Evolutionary conservation across 352 stramenopile species (phyloP), one percentile per base, ranked within the genome.

Genomic region (Thalassiosira exigua): DNA sequence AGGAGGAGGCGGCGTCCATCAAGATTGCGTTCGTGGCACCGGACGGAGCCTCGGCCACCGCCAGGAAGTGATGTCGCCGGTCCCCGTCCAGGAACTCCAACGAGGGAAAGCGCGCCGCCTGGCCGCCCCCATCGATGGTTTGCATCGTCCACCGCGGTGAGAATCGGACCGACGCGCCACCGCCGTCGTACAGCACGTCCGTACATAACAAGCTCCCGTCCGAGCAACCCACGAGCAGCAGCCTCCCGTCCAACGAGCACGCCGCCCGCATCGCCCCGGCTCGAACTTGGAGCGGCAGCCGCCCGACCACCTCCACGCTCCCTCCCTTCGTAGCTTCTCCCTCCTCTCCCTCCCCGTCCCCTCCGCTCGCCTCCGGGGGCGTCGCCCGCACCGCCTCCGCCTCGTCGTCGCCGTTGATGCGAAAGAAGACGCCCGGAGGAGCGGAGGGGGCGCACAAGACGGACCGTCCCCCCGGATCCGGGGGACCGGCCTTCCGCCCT

Each of bases 141-240:
- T 12, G 39, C 12, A 87, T 59, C 33, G 46, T 71, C 84, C 86
- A 90, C 56, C 86, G 78, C 11, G 66, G 48, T 24, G 36, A 41
- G n/a, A 90, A 75, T 60, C 54, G 65, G 24, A 81, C 42, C 1
- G 29, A 39, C 24, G 62, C 2, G 27, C 50, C 14, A 50, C 33
- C 41, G 7, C 22, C 24, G 7, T 32, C 26, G 4, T 39, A 33
- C 11, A 78, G 76, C 4, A 81, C 79, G 69, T 91, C 64, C 36
- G 78, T 81, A 68, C 81, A 92, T 24, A 69, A 17, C 26, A 92
- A 60, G 1, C 71, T 84, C n/a, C 85, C 85, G 52, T 90, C 77
- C 7, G 71, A 77, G 51, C 33, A 84, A 12, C 65, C 77, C 46
- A 89, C 69, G 0, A 79, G 57, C 22, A 90, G 69, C 30, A 92